Conservation (phyloP, 305 asterid genomes). For the Caryopteris hybrid region DNA sequence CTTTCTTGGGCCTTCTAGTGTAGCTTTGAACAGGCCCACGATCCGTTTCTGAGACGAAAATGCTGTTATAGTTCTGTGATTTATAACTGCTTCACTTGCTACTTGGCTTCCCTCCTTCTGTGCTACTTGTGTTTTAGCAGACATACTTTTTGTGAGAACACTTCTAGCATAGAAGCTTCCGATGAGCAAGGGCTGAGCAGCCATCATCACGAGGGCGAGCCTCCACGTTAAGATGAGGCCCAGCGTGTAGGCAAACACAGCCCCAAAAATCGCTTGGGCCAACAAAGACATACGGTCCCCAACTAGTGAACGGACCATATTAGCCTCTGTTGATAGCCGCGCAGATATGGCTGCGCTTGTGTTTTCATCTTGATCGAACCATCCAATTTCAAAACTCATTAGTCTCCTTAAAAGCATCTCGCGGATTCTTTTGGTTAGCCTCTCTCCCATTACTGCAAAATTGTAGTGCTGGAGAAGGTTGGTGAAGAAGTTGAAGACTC, state of each 20-base stretch:
- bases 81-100: conserved; percentile 76
- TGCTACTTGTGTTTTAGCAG: conserved; percentile 52
- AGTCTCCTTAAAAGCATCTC: conserved; percentile 56
- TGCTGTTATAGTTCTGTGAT: conserved; percentile 72
- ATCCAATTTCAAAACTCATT: conserved; percentile 66
- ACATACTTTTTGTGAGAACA: conserved; percentile 61
- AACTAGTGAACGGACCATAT: conserved; percentile 66
- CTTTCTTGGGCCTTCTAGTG: conserved; percentile 56
- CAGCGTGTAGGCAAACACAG: conserved; percentile 60
- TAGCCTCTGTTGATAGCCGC: conserved; percentile 63
- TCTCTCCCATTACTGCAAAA: conserved; percentile 70
- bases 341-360: conserved; percentile 72
- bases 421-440: conserved; percentile 54
- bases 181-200: conserved; percentile 74
- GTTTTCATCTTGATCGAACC: conserved; percentile 77
- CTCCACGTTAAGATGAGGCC: conserved; percentile 67
- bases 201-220: conserved; percentile 82
- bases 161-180: conserved; percentile 78
- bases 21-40: conserved; percentile 41
- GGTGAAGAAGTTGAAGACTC: conserved; percentile 64
- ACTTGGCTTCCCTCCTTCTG: conserved; percentile 75
- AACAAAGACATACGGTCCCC: conserved; percentile 76
- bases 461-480: conserved; percentile 71
- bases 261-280: conserved; percentile 64
- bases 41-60: conserved; percentile 66